Evolutionary conservation across 2,329 filamentous ascomycete genomes (phyloP), one percentile per base, ranked within the genome.

Genomic region (Fusarium udum): DNA sequence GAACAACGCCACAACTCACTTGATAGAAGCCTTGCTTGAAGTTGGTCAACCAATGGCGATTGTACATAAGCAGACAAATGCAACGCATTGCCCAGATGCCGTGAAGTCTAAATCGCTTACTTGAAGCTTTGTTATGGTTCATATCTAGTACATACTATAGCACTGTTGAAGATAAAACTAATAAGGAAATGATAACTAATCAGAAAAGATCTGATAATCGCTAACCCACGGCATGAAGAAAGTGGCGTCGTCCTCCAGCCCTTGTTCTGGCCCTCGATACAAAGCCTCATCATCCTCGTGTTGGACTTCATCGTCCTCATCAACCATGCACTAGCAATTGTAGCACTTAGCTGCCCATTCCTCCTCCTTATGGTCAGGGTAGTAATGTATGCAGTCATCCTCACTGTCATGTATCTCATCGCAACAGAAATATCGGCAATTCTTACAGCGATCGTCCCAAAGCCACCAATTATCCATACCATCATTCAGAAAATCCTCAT

Each of bases 391-490:
- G 10, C 51, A 53, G 12, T 40, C 26, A 13, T 26, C 34, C 24
- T 40, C 36, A 22, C 20, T 53, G 20, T 18, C 26, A 24, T 53
- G 51, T 7, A 53, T 40, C 51, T 53, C 36, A 15, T 53, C 51
- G 36, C 51, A 53, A 31, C 51, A 40, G 11, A 28, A 14, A 7
- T 22, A 1, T 4, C 51, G 36, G 14, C 36, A 53, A 16, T 53
- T 18, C 15, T 31, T 53, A 9, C 51, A 53, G 39, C 5, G 39
- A 14, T 6, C 0, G 12, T 42, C 39, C 39, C 39, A 42, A n/a
- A 1, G 0, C 0, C 1, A 1, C 22, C 22, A 42, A 9, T n/a
- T 0, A 15, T 15, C 22, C 22, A 8, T n/a, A 6, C 18, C 51
- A 12, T 4, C 6, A 18, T n/a, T 3, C 11, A 15, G 1, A 8